Evolutionary conservation across 2,329 filamentous ascomycete species (phyloP), one percentile per base, ranked within the genome.

Genomic region (Nigrospora osmanthi): DNA sequence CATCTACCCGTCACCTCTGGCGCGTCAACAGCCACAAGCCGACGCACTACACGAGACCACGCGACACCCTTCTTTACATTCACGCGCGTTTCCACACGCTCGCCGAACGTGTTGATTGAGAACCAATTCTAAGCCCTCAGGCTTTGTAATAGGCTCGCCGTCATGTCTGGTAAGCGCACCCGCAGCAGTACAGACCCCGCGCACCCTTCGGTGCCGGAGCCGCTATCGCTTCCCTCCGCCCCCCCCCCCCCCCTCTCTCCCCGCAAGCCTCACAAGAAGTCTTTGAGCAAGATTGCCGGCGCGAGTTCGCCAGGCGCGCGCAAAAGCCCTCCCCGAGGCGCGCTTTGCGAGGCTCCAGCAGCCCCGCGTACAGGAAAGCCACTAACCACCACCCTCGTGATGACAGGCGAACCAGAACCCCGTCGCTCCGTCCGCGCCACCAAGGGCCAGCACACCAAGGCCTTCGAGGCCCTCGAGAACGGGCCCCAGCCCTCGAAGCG

Each of bases 401-500:
- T 40, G 42, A 40, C 55, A 67, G 64, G 64, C 62, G 75, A 81
- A 66, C 65, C 70, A 47, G 91, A 96, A 77, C 87, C 89, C 47
- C 85, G 93, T 64, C 87, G 93, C 62, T 98, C 93, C 37, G 90
- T 93, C 53, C 86, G 93, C 59, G 89, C 91, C 58, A 98, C 93
- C 52, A 98, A 98, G 63, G 93, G 93, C 62, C 90, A 96, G 58
- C 89, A 97, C 67, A 85, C 82, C 23, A 95, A 95, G 67, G 85
- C 86, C 53, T 83, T 89, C 55, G 89, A 95, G 60, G 75, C 85
- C 45, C 77, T 87, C 54, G 85, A 88, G 47, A 72, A 76, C 49
- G 70, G 70, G 3, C 60, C 70, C 47, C 71, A 77, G 46, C 64
- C 67, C 10, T 68, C 76, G 44, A 83, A 83, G 59, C 69, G 69